Percentiles rank a stretch among this genome's conserved stretches.
These are phyloP conservation scores for Colletotrichum lindemuthianum DNA, from an alignment of 2,329 filamentous ascomycete genomes.

Conservation along the genomic window DNA sequence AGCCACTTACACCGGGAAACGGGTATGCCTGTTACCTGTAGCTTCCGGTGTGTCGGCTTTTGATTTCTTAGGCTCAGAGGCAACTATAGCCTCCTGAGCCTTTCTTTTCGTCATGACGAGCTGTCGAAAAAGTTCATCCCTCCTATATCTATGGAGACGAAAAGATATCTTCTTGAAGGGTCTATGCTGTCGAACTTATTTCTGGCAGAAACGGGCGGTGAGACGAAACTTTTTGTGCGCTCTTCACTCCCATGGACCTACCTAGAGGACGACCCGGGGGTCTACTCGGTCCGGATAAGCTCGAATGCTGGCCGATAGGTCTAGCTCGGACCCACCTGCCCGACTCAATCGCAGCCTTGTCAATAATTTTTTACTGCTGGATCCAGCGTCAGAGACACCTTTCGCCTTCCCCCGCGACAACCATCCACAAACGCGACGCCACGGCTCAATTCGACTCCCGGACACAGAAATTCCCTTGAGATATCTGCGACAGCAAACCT, in stretches of 20 bases:
- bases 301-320: slow-evolving; percentile 20
- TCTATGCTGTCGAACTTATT: slow-evolving; percentile 27
- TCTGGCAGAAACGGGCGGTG: slow-evolving; percentile 32
- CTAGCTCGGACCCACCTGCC: slow-evolving; percentile 16
- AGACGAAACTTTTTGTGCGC: slow-evolving; percentile 34
- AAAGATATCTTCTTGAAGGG: background rate
- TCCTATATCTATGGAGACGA: slow-evolving; percentile 4
- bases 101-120: slow-evolving; percentile 34
- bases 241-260: slow-evolving; percentile 2
- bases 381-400: slow-evolving; percentile 10
- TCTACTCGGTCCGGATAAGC: slow-evolving; percentile 33
- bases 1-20: background rate
- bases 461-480: background rate
- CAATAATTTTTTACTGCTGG: slow-evolving; percentile 37
- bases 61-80: slow-evolving; percentile 19
- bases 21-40: slow-evolving; percentile 17
- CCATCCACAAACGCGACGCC: slow-evolving; percentile 13
- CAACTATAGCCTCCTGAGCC: slow-evolving; percentile 14
- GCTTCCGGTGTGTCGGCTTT: slow-evolving; percentile 12
- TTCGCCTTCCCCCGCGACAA: slow-evolving; percentile 22
- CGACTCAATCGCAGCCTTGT: slow-evolving; percentile 36
- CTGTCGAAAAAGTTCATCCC: slow-evolving; percentile 24
- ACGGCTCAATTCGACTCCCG: background rate
- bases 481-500: background rate
- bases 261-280: slow-evolving; percentile 4